phyloP scores from a whole-genome alignment of 2,329 filamentous ascomycete species.

The Aureobasidium sp. region DNA sequence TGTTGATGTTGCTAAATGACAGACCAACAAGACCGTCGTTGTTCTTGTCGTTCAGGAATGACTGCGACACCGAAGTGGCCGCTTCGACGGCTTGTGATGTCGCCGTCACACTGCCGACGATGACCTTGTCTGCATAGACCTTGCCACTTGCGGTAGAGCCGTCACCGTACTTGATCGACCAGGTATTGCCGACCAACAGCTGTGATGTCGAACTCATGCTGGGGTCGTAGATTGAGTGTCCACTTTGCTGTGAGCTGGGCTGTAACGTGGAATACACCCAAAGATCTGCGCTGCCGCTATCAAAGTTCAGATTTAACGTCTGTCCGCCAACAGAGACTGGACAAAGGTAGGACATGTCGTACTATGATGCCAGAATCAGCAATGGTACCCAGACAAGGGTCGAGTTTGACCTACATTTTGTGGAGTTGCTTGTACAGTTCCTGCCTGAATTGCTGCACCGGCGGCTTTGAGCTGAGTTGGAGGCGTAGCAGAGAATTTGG shows the following conservation, averaged over 20 bases:
- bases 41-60: slow-evolving; percentile 45
- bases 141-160: slow-evolving; percentile 55
- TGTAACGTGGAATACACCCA: slow-evolving; percentile 62
- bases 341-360: slow-evolving; percentile 31
- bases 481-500: slow-evolving; percentile 23
- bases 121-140: slow-evolving; percentile 60
- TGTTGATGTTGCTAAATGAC: slow-evolving; percentile 55
- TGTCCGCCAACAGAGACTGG: slow-evolving; percentile 59
- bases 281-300: slow-evolving; percentile 62
- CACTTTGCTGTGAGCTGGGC: slow-evolving; percentile 41
- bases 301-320: slow-evolving; percentile 60
- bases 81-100: slow-evolving; percentile 59
- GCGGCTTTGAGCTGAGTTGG: slow-evolving; percentile 25
- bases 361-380: background rate
- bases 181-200: slow-evolving; percentile 44
- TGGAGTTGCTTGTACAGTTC: slow-evolving; percentile 35
- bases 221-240: slow-evolving; percentile 54
- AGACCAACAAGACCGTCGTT: slow-evolving; percentile 57
- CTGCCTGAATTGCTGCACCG: slow-evolving; percentile 31
- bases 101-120: slow-evolving; percentile 53
- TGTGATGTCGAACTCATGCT: slow-evolving; percentile 37
- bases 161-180: slow-evolving; percentile 60
- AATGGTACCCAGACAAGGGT: background rate
- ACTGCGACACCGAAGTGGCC: slow-evolving; percentile 50
- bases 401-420: background rate